These are phyloP conservation scores for Solanum lycopersicoides DNA, from an alignment of 257 asterid species.

Conservation along the genomic window DNA sequence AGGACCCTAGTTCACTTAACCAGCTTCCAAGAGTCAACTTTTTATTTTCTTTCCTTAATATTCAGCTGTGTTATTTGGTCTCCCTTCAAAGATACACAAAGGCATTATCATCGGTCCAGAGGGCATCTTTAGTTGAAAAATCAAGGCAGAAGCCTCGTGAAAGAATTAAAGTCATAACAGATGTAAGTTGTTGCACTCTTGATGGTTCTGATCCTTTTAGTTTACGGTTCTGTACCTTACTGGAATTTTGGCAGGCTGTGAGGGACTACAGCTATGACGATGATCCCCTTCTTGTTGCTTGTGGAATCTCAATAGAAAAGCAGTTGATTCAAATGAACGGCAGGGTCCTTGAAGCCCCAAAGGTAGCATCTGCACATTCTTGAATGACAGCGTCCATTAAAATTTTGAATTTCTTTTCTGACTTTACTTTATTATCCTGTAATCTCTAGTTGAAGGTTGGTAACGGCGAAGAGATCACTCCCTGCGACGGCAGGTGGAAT, in stretches of 20 bases:
- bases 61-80: slow-evolving; percentile 77
- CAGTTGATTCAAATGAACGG: slow-evolving; percentile 59
- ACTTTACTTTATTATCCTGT: slow-evolving; percentile 1
- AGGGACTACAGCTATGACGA: slow-evolving; percentile 43
- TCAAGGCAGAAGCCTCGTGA: slow-evolving; percentile 90
- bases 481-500: slow-evolving; percentile 85
- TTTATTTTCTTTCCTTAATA: slow-evolving; percentile 9
- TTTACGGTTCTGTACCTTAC: slow-evolving; percentile 11
- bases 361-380: neutral
- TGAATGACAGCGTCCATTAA: neutral
- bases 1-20: neutral
- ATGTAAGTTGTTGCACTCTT: slow-evolving; percentile 33
- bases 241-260: slow-evolving; percentile 48
- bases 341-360: slow-evolving; percentile 67
- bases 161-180: slow-evolving; percentile 49
- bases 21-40: neutral
- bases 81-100: slow-evolving; percentile 88
- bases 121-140: slow-evolving; percentile 65
- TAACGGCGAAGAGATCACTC: slow-evolving; percentile 48
- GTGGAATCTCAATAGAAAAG: slow-evolving; percentile 66
- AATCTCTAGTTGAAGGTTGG: slow-evolving; percentile 77
- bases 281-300: slow-evolving; percentile 63
- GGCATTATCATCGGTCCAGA: slow-evolving; percentile 50
- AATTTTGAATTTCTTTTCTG: neutral
- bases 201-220: neutral